Evolutionary conservation across 768 basidiomycete genomes (phyloP), one percentile per base, ranked within the genome.

Genomic region (Phylloporus arenicola): DNA sequence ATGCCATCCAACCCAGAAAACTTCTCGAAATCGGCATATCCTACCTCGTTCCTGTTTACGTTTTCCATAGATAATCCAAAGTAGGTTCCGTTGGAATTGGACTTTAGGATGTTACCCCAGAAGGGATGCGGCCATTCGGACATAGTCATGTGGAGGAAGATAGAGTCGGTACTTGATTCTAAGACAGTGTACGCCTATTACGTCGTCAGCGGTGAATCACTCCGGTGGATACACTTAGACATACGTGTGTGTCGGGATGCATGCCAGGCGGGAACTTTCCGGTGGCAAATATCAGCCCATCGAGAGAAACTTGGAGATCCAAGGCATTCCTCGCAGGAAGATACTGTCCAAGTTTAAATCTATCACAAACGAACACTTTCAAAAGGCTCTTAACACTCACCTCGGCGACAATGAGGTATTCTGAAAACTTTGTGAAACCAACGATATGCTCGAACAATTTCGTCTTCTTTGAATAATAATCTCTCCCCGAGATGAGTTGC

Each of bases 51-150:
- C n/a, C 96, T 80, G 67, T 98, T 98, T 48, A 89, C 96, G 58
- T 92, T 78, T 57, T 90, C 86, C 34, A 89, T 61, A 1, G 93
- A 90, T 11, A 93, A 65, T 19, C 88, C 85, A 64, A 92, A 99
- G 74, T 96, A 97, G 0, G 96, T 99, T 33, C 96, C 96, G 60
- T 99, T 99, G 27, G 88, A 97, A 68, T 99, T 98, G 25, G 94
- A 96, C 68, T 95, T 95, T 53, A 92, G 79, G 57, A 98, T 85
- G 61, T 81, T 87, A 31, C 96, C 96, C 85, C 88, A 98, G 63
- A 75, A 87, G 3, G 85, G 88, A 19, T 73, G 76, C 0, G 80
- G 77, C 14, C 75, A 71, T 52, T 88, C 82, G 17, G 89, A 90
- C 74, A 89, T 95, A 0, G 96, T 98, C 76, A 95, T 87, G 61